Conservation (phyloP, 257 asterid genomes). For the Coffea canephora region DNA sequence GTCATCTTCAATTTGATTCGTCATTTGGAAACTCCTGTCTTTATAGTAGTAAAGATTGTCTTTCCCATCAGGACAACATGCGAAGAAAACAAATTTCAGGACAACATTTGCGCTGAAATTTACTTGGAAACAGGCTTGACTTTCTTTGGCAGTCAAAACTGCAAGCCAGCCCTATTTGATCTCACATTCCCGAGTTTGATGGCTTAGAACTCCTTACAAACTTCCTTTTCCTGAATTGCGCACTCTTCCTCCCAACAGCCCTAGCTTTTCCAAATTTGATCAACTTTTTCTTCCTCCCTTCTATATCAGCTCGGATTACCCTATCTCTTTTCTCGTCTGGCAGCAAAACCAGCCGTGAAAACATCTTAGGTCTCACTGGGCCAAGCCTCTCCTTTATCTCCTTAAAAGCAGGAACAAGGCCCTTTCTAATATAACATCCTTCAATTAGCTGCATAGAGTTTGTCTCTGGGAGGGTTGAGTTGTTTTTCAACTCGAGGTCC, state of each 20-base stretch:
- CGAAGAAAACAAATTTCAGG: no score
- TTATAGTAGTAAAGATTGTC: no score
- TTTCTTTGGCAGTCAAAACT: not conserved
- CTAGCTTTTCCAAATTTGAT: slow-evolving; percentile 45
- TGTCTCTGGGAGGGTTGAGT: slow-evolving; percentile 49
- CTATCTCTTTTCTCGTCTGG: slow-evolving; percentile 66
- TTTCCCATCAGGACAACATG: no score
- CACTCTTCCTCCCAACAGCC: slow-evolving; percentile 31
- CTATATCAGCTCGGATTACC: slow-evolving; percentile 59
- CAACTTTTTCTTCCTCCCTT: slow-evolving; percentile 62
- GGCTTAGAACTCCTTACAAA: slow-evolving; percentile 29
- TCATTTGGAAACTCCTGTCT: no score
- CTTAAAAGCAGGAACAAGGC: slow-evolving; percentile 84
- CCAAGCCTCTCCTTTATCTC: slow-evolving; percentile 86
- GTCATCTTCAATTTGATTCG: no score
- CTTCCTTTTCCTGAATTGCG: slow-evolving; percentile 30
- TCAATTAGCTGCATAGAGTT: slow-evolving; percentile 87
- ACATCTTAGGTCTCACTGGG: slow-evolving; percentile 71
- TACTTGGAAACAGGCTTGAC: not conserved
- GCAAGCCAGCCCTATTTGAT: not conserved
- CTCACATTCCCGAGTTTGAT: slow-evolving; percentile 9
- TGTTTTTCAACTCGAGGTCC: slow-evolving; percentile 87
- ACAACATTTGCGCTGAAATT: not conserved
- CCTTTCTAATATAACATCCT: slow-evolving; percentile 85
- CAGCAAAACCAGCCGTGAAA: slow-evolving; percentile 80